Conservation (phyloP, 202 grass and related monocot species). For the Saccharum hybrid region DNA sequence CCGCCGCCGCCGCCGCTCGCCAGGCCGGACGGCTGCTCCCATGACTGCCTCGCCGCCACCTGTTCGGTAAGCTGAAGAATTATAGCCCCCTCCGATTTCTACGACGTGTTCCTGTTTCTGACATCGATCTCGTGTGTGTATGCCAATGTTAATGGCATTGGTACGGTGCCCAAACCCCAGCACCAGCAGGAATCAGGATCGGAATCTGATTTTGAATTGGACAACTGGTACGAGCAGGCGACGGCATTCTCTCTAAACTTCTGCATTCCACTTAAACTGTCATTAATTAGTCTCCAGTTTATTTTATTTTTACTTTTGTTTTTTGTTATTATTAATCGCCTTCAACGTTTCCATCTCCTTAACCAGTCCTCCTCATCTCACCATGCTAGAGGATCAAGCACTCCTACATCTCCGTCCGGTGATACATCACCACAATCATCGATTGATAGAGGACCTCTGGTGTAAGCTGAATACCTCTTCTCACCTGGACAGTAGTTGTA, state of each 20-base stretch:
- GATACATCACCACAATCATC: too few species aligned
- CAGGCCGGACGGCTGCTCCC: neutral
- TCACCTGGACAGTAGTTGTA: neutral
- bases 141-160: neutral
- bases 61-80: neutral
- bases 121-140: neutral
- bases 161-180: neutral
- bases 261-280: too few species aligned
- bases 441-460: neutral
- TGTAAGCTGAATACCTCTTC: neutral
- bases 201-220: conserved; percentile 10
- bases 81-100: neutral
- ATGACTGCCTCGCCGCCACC: neutral
- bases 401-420: neutral
- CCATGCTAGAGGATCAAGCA: neutral
- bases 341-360: neutral
- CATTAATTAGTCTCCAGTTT: neutral
- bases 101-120: too few species aligned
- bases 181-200: neutral
- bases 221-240: neutral
- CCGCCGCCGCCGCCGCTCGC: neutral
- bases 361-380: conserved; percentile 13
- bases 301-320: neutral
- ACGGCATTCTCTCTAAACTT: too few species aligned
- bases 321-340: neutral